Conservation (phyloP, 495 filamentous ascomycete species). For the Jackrogersella multiformis region DNA sequence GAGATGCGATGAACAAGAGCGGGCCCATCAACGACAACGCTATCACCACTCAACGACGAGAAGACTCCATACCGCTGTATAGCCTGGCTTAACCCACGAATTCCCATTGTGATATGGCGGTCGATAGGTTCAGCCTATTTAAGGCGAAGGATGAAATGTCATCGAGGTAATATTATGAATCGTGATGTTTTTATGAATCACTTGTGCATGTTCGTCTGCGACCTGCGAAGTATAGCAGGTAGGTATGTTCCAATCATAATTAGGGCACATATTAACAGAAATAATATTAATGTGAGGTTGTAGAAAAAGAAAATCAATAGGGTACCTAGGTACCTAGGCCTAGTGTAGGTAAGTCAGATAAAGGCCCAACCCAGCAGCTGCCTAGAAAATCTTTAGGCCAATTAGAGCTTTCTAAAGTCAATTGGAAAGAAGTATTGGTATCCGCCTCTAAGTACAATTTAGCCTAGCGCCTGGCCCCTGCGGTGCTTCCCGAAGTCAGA, state of each 20-base stretch:
- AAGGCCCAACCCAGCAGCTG: background rate
- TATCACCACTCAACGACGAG: slow-evolving; percentile 52
- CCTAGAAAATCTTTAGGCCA: slow-evolving; percentile 12
- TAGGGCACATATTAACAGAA: too few species aligned
- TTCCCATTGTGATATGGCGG: slow-evolving; percentile 67
- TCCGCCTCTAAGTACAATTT: slow-evolving; percentile 15
- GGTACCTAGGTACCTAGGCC: background rate
- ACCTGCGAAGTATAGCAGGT: too few species aligned
- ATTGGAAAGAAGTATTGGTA: slow-evolving; percentile 18
- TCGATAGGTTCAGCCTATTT: background rate
- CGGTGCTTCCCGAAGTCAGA: slow-evolving; percentile 15
- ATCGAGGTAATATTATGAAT: background rate
- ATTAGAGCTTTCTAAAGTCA: slow-evolving; percentile 19
- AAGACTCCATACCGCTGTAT: slow-evolving; percentile 66
- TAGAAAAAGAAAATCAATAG: background rate
- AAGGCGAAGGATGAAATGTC: background rate
- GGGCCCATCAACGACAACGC: slow-evolving; percentile 78
- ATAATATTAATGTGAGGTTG: background rate
- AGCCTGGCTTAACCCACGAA: slow-evolving; percentile 67
- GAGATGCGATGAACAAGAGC: slow-evolving; percentile 77
- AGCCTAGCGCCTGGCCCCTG: slow-evolving; percentile 7
- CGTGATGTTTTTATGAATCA: too few species aligned
- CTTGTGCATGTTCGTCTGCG: background rate
- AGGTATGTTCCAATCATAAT: too few species aligned
- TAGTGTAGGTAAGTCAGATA: background rate